Percentiles rank a stretch among this genome's conserved stretches.
Evolutionary conservation across 169 alveolate genomes (phyloP).

Genomic region (Nephromyces sp.): DNA sequence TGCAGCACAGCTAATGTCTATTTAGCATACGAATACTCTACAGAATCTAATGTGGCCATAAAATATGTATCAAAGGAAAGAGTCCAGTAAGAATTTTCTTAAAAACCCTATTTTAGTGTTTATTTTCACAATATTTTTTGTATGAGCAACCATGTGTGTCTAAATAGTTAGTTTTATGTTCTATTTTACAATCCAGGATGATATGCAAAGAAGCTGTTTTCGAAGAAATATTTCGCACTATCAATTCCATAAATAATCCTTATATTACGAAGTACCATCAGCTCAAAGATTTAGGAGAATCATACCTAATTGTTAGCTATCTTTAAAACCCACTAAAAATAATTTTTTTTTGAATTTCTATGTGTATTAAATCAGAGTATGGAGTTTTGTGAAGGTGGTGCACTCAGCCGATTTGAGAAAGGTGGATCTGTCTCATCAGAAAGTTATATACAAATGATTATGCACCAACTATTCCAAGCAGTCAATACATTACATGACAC

Average conservation of each 20-base stretch:
- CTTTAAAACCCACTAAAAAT: background rate
- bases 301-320: background rate
- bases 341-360: background rate
- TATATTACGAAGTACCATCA: background rate
- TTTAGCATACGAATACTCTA: too few species aligned
- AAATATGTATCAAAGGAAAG: too few species aligned
- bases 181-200: too few species aligned
- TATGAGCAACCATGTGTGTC: too few species aligned
- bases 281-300: background rate
- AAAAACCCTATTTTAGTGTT: too few species aligned
- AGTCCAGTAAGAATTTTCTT: too few species aligned
- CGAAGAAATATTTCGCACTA: background rate
- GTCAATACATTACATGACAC: background rate
- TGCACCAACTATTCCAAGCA: background rate
- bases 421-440: background rate
- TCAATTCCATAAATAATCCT: background rate
- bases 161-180: too few species aligned
- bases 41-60: too few species aligned
- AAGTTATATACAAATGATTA: background rate
- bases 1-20: too few species aligned
- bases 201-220: too few species aligned
- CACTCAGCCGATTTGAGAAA: background rate
- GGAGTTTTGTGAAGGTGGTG: background rate
- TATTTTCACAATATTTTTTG: too few species aligned
- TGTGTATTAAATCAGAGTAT: background rate